Evolutionary conservation across 306 rosid species (phyloP).

Genomic region (Acacia crassicarpa): DNA sequence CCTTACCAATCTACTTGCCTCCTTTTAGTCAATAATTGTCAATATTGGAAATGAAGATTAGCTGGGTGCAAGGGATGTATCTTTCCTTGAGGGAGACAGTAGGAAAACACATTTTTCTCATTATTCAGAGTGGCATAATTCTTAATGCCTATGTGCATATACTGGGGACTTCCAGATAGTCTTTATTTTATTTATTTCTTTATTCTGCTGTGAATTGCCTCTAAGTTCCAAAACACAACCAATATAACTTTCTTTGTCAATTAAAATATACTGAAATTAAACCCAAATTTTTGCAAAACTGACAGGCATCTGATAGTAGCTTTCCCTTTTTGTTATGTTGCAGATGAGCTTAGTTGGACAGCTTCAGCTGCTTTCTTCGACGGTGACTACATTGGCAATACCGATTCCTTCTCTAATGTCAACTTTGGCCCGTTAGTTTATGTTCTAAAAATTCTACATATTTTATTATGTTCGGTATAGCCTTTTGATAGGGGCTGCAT

Average conservation of each 20-base stretch:
- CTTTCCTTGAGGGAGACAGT: neutral
- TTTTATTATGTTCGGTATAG: constrained; percentile 28
- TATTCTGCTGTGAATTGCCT: constrained; percentile 19
- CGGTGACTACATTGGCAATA: constrained; percentile 87
- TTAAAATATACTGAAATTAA: constrained; percentile 22
- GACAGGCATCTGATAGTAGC: constrained; percentile 4
- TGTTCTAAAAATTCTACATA: constrained; percentile 35
- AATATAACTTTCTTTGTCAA: constrained; percentile 16
- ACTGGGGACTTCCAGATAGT: neutral
- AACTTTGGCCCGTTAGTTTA: constrained; percentile 93
- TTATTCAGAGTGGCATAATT: constrained; percentile 12
- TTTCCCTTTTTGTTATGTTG: constrained; percentile 37
- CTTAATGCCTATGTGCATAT: neutral
- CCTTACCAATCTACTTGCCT: constrained; percentile 4
- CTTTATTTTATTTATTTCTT: constrained; percentile 5
- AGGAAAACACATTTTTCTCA: constrained; percentile 17
- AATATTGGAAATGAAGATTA: constrained; percentile 20
- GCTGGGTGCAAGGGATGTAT: neutral
- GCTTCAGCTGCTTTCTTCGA: constrained; percentile 98
- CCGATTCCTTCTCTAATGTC: constrained; percentile 94
- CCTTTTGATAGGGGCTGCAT: constrained; percentile 9
- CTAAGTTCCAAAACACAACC: constrained; percentile 8
- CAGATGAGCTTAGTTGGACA: constrained; percentile 94
- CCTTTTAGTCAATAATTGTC: constrained; percentile 8
- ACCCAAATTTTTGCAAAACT: constrained; percentile 9